Conservation (phyloP, 352 stramenopile genomes). For the Globisporangium okanoganense region DNA sequence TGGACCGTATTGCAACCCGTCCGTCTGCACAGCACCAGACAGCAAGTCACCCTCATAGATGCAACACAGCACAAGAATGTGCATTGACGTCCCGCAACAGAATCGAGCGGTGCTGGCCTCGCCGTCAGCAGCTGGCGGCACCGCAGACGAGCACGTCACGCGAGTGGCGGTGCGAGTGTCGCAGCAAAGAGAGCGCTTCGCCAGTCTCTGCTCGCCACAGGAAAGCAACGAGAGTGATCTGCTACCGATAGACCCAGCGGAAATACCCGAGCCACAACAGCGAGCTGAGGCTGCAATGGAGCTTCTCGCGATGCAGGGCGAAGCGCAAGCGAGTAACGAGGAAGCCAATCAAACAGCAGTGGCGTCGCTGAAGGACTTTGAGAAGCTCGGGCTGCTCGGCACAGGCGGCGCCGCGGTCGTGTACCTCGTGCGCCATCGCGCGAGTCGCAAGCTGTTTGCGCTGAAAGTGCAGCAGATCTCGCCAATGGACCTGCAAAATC, state of each 20-base stretch:
- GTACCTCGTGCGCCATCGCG: conserved; percentile 25
- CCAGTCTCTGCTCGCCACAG: background rate
- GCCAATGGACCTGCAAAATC: conserved; percentile 7
- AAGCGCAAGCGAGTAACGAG: background rate
- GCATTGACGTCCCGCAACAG: background rate
- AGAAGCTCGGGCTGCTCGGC: conserved; percentile 27
- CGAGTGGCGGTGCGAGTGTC: background rate
- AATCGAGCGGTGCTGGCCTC: background rate
- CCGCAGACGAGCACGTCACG: background rate
- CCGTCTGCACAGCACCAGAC: too few relatives aligned
- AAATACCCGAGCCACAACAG: background rate
- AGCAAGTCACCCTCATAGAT: too few relatives aligned
- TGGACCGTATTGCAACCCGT: background rate
- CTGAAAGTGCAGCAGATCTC: conserved; percentile 27
- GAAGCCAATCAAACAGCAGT: background rate
- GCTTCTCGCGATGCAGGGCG: background rate
- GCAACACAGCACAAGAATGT: background rate
- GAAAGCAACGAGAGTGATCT: background rate
- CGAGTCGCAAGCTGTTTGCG: conserved; percentile 17
- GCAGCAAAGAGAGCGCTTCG: background rate
- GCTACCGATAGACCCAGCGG: background rate
- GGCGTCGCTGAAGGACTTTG: conserved; percentile 16
- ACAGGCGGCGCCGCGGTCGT: conserved; percentile 24
- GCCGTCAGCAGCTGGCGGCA: background rate
- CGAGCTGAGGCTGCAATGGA: background rate